Evolutionary conservation across 2,329 filamentous ascomycete genomes (phyloP).

Genomic region (Venturia aucupariae): DNA sequence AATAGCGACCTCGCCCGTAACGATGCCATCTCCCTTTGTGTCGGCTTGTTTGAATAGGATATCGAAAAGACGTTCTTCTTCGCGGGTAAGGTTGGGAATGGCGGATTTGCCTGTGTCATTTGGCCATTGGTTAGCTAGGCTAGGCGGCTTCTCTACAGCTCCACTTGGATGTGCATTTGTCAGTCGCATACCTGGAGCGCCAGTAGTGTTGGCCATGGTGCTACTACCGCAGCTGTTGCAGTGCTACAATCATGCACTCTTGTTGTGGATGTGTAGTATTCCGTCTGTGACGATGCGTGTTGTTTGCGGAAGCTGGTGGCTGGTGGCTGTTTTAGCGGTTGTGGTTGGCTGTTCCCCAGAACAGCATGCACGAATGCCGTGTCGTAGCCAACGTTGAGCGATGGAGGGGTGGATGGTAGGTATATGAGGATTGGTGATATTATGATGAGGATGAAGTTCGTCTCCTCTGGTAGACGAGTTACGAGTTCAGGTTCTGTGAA

Average conservation of each 20-base stretch:
- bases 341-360: neutral
- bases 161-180: neutral
- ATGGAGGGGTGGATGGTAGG: too few species aligned
- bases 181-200: conserved; percentile 3
- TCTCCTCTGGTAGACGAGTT: neutral
- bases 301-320: neutral
- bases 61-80: conserved; percentile 90
- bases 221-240: conserved; percentile 6
- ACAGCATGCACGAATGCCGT: neutral
- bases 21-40: conserved; percentile 80
- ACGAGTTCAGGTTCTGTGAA: neutral
- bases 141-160: conserved; percentile 1
- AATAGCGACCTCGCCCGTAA: conserved; percentile 92
- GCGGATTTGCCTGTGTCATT: conserved; percentile 29
- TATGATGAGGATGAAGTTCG: neutral
- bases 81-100: conserved; percentile 74
- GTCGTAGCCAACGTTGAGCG: neutral
- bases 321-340: neutral
- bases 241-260: conserved; percentile 5
- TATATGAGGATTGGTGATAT: neutral
- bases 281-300: neutral
- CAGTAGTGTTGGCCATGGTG: neutral
- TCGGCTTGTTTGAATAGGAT: conserved; percentile 92
- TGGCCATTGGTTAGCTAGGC: conserved; percentile 7
- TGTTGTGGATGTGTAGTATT: neutral